Percentiles rank a stretch among this genome's conserved stretches.
These are phyloP conservation scores for Davidsoniella neocaledoniae DNA, from an alignment of 2,329 filamentous ascomycete species.

Conservation along the genomic window DNA sequence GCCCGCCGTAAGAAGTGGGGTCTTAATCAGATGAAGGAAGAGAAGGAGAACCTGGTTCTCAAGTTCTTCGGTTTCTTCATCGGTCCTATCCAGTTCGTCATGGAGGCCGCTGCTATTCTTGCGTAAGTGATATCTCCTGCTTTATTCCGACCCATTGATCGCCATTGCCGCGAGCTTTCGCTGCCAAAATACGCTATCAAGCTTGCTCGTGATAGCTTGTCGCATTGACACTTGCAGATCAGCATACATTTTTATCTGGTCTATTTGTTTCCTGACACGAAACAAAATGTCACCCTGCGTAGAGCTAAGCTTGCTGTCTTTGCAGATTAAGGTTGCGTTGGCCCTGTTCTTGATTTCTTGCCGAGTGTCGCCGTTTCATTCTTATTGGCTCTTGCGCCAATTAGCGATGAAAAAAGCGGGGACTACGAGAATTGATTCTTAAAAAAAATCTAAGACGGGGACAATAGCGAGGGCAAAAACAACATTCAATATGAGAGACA, in stretches of 20 bases:
- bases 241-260: not conserved
- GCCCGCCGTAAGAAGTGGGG: constrained; percentile 53
- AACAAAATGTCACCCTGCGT: not conserved
- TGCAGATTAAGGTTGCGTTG: not conserved
- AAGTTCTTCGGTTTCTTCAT: constrained; percentile 76
- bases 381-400: not conserved
- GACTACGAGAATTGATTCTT: too few relatives aligned
- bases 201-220: not conserved
- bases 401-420: not conserved
- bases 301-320: not conserved
- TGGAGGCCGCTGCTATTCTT: constrained; percentile 71
- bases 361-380: constrained; percentile 3
- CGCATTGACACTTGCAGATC: not conserved
- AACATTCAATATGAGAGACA: too few relatives aligned
- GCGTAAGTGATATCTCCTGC: constrained; percentile 66
- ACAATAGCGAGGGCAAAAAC: too few relatives aligned
- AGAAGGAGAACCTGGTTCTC: constrained; percentile 68
- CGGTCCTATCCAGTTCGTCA: constrained; percentile 84
- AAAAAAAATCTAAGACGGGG: too few relatives aligned
- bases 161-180: too few relatives aligned
- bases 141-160: not conserved
- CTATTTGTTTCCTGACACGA: not conserved
- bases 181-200: not conserved
- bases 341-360: not conserved
- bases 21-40: constrained; percentile 80